Evolutionary conservation across 2,329 filamentous ascomycete species (phyloP), one percentile per base, ranked within the genome.

Genomic region (Gaeumannomyces sp.): DNA sequence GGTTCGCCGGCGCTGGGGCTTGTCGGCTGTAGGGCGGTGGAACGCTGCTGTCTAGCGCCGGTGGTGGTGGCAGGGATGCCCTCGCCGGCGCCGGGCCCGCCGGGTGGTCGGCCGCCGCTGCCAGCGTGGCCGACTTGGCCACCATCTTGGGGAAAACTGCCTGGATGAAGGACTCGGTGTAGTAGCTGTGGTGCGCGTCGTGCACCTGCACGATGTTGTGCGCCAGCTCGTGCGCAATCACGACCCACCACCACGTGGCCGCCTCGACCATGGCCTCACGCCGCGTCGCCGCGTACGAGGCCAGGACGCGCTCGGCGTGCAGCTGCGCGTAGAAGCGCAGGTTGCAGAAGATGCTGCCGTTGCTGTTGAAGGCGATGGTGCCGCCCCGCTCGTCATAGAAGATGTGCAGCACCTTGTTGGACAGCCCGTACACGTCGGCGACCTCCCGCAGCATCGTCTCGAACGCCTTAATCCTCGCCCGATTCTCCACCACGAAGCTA

Each of bases 151-250:
- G 78, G 73, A 93, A 93, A 93, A 94, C 71, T 91, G 85, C 66
- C n/a, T 90, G 85, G 64, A 92, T 87, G 71, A 94, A 91, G 22
- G 88, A 89, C 77, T 94, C 90, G 31, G 87, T 89, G 73, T 95
- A 96, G 73, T 89, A 96, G 71, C 88, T 91, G 76, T 96, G 92
- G 64, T 90, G 85, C 22, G 90, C 81, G 72, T 89, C 89, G 75
- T 98, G 94, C 68, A 87, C 83, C 53, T 79, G 78, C 11, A 97
- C 92, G 64, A 99, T 78, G 74, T 99, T 99, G 77, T 99, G 95
- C 65, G 95, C 93, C 75, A 99, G 78, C 78, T 99, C 96, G 74
- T 99, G 95, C 67, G 93, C 96, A 67, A 97, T 76, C n/a, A 95
- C 93, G 68, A 70, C 72, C 65, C 67, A 67, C 66, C 68, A 68